A percentile compares a stretch with the other conserved stretches of the same genome.
Evolutionary conservation across 164 flowering plant species (phyloP).

Genomic region (Platanus orientalis): DNA sequence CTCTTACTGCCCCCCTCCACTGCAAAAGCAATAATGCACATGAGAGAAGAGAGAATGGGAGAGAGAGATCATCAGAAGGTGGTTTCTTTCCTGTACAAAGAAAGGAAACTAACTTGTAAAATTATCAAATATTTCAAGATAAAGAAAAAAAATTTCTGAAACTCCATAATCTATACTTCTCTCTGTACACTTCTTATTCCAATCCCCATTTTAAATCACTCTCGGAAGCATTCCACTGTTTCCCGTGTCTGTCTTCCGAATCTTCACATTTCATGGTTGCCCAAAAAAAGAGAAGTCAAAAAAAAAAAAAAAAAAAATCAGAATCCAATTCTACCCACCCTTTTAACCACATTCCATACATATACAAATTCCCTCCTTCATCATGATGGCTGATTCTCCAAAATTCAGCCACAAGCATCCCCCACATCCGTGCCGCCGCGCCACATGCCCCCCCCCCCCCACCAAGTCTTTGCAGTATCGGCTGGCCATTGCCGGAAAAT

Average conservation of each 20-base stretch:
- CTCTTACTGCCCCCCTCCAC: background rate
- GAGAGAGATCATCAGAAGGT: slow-evolving; percentile 2
- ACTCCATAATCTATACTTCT: slow-evolving; percentile 5
- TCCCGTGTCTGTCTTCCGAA: slow-evolving; percentile 10
- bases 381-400: slow-evolving; percentile 34
- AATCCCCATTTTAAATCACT: slow-evolving; percentile 6
- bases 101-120: background rate
- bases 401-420: slow-evolving; percentile 35
- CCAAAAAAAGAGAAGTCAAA: slow-evolving; percentile 25
- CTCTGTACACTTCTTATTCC: slow-evolving; percentile 22
- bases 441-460: too few species aligned
- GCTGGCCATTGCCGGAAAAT: background rate
- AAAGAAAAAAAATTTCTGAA: slow-evolving; percentile 5
- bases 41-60: background rate
- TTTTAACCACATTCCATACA: too few species aligned
- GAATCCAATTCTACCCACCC: slow-evolving; percentile 21
- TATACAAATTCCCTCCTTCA: slow-evolving; percentile 17
- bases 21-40: slow-evolving; percentile 8
- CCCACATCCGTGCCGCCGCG: too few species aligned
- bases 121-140: background rate
- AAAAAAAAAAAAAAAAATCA: slow-evolving; percentile 15
- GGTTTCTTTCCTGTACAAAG: background rate
- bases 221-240: slow-evolving; percentile 3
- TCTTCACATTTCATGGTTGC: slow-evolving; percentile 23
- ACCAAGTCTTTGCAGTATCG: too few species aligned